Evolutionary conservation across 306 rosid species (phyloP), one percentile per base, ranked within the genome.

Genomic region (Vicia sativa): DNA sequence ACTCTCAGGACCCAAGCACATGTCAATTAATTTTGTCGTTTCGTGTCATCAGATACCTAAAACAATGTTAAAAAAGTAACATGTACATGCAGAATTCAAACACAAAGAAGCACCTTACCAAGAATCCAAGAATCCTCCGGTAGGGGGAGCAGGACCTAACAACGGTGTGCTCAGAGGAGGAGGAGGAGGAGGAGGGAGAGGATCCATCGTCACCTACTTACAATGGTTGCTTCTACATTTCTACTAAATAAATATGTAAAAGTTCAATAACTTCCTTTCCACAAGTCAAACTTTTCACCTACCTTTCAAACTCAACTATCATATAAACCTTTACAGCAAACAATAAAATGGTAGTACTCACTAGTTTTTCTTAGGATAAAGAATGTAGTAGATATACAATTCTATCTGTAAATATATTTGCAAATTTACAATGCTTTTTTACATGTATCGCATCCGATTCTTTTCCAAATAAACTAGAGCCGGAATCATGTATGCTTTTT

Each of bases 301-400:
- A 87, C 96, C 96, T 75, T 83, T 89, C 96, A 89, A 80, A 76
- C 35, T 59, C 88, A 83, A 70, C 91, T 81, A 88, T 78, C 88
- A 59, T 23, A 56, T 6, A 25, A 59, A 25, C 49, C 31, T 5
- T 66, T 54, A 25, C 23, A 9, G 54, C 26, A 56, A 29, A 1
- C 37, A 61, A 28, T 65, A 50, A 4, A 44, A 44, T 14, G 31
- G 14, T 43, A 37, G 14, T 55, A 37, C 29, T 71, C 43, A 58
- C 64, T 42, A 69, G 34, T 13, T 60, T 60, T 3, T 55, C 39
- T 6, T 55, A 11, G 35, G 23, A 26, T 38, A 42, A 2, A 31
- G 16, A 11, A 52, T 61, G 58, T n/a, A 11, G 34, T 9, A 31
- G 19, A 23, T 60, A 60, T 19, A 52, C 34, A 31, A 21, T 41